These are phyloP conservation scores for Choanephora cucurbitarum DNA, from an alignment of 371 early-diverging fungal species.

Conservation along the genomic window DNA sequence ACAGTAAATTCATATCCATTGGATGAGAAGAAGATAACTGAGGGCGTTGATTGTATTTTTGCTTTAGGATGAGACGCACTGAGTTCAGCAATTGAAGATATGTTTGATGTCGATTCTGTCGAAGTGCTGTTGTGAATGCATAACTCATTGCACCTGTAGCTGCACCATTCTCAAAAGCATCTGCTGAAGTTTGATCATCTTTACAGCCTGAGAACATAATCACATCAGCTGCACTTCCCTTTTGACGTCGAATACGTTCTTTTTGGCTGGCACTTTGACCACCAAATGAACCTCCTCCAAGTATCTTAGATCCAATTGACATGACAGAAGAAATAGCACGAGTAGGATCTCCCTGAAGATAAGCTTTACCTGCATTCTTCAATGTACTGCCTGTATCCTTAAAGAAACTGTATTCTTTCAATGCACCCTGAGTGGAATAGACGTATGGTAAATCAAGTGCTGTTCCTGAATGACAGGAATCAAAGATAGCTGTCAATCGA, in stretches of 20 bases:
- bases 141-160: conserved; percentile 89
- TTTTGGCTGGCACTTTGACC: not conserved
- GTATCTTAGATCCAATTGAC: conserved; percentile 46
- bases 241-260: conserved; percentile 34
- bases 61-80: conserved; percentile 67
- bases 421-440: conserved; percentile 71
- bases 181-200: conserved; percentile 90
- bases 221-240: conserved; percentile 74
- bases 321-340: conserved; percentile 51
- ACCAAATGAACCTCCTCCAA: conserved; percentile 38
- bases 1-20: conserved; percentile 73
- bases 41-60: conserved; percentile 80
- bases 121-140: conserved; percentile 71
- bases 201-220: conserved; percentile 90
- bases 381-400: conserved; percentile 50
- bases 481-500: conserved; percentile 84
- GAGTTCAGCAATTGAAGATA: conserved; percentile 77
- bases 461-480: conserved; percentile 86
- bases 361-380: conserved; percentile 54
- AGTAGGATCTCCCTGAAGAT: conserved; percentile 45
- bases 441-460: conserved; percentile 87
- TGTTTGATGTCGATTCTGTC: conserved; percentile 61
- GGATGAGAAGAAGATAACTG: conserved; percentile 81
- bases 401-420: conserved; percentile 55
- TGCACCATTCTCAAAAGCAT: conserved; percentile 64